These are phyloP conservation scores for Tuber umbilicatum DNA, from an alignment of 495 filamentous ascomycete genomes.

Conservation along the genomic window DNA sequence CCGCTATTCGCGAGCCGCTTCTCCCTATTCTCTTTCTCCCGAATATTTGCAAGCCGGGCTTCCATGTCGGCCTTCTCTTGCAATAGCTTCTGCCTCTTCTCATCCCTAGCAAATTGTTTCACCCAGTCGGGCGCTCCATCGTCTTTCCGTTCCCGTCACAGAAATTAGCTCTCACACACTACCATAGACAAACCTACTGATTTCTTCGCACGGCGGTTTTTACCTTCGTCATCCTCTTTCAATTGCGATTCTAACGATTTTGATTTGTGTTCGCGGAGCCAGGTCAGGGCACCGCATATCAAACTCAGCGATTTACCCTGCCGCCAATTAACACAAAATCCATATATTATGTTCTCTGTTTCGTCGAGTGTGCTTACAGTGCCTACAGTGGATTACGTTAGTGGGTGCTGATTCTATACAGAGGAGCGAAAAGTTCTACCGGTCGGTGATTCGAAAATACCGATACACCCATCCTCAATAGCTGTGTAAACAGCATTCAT, in stretches of 20 bases:
- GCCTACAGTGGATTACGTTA: constrained; percentile 33
- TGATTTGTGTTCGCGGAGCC: constrained; percentile 80
- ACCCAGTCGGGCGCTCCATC: constrained; percentile 86
- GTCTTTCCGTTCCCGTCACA: constrained; percentile 42
- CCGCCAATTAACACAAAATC: constrained; percentile 11
- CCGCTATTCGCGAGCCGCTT: constrained; percentile 48
- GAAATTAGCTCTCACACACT: constrained; percentile 19
- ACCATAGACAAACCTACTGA: neutral
- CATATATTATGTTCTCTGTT: constrained; percentile 3
- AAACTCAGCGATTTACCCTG: constrained; percentile 96
- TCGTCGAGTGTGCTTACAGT: constrained; percentile 37
- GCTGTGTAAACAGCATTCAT: constrained; percentile 82
- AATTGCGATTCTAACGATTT: constrained; percentile 54
- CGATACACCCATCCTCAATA: constrained; percentile 71
- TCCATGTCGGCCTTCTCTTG: constrained; percentile 66
- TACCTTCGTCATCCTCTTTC: constrained; percentile 40
- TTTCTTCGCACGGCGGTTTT: neutral
- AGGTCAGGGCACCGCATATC: constrained; percentile 87
- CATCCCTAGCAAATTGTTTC: constrained; percentile 61
- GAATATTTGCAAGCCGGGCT: constrained; percentile 57
- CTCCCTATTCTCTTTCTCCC: constrained; percentile 59
- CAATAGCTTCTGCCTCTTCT: constrained; percentile 61
- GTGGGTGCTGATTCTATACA: constrained; percentile 8
- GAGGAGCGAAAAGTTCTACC: constrained; percentile 47
- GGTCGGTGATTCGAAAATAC: constrained; percentile 91